phyloP scores from a whole-genome alignment of 2,329 filamentous ascomycete genomes.

The Claviceps capensis region DNA sequence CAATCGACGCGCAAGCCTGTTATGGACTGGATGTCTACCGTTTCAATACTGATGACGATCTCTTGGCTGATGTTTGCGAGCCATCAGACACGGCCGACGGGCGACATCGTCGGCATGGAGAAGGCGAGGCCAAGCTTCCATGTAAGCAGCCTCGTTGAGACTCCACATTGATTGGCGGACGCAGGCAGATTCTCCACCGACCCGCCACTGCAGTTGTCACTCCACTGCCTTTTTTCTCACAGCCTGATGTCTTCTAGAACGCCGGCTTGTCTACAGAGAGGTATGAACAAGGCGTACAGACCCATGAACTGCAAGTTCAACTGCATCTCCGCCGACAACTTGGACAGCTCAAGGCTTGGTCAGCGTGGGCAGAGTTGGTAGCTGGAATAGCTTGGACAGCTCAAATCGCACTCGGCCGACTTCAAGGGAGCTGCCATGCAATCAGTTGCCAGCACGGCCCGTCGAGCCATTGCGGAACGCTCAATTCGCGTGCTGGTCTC shows the following conservation, averaged over 20 bases:
- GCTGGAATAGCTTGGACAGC: too few species aligned
- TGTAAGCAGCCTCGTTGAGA: not conserved
- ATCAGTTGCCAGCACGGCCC: slow-evolving; percentile 4
- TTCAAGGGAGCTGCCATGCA: slow-evolving; percentile 4
- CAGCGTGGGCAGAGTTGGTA: too few species aligned
- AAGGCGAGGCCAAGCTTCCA: not conserved
- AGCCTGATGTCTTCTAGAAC: not conserved
- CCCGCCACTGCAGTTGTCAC: not conserved
- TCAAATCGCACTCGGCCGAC: not conserved
- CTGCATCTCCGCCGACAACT: too few species aligned
- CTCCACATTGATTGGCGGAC: not conserved
- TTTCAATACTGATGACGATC: not conserved
- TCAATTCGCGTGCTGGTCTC: slow-evolving; percentile 37
- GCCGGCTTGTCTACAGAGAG: too few species aligned
- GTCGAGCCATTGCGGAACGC: slow-evolving; percentile 15
- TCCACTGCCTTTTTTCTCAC: not conserved
- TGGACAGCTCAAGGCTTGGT: too few species aligned
- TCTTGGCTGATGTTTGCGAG: not conserved
- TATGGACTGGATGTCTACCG: not conserved
- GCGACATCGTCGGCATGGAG: not conserved
- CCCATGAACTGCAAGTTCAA: too few species aligned
- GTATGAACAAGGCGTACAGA: too few species aligned
- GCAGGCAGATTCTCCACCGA: not conserved
- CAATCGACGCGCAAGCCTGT: not conserved
- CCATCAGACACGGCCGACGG: not conserved